Evolutionary conservation across 2,329 filamentous ascomycete genomes (phyloP).

Genomic region (Diaporthe citri): DNA sequence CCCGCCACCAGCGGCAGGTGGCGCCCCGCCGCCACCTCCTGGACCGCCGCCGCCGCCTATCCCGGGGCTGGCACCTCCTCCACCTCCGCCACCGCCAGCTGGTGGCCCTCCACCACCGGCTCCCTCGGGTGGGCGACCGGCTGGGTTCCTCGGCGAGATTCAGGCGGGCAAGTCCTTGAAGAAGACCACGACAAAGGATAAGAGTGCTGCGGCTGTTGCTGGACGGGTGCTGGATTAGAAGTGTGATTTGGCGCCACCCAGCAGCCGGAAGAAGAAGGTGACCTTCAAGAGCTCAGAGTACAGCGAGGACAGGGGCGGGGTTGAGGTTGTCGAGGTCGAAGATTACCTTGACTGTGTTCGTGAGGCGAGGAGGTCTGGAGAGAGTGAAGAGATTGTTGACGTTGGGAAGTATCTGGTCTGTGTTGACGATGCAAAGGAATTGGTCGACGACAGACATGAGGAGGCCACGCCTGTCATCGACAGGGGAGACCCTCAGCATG

Average conservation of each 20-base stretch:
- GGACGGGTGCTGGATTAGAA: slow-evolving; percentile 77
- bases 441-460: background rate
- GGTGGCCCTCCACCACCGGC: slow-evolving; percentile 56
- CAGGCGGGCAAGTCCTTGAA: slow-evolving; percentile 81
- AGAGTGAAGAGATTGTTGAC: background rate
- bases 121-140: slow-evolving; percentile 60
- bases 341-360: slow-evolving; percentile 36
- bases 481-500: slow-evolving; percentile 5
- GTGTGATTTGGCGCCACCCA: background rate
- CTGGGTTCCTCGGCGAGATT: slow-evolving; percentile 84
- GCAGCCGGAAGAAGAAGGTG: background rate
- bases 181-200: slow-evolving; percentile 92
- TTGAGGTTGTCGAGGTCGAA: background rate
- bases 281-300: slow-evolving; percentile 13
- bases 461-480: background rate
- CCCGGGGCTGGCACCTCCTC: slow-evolving; percentile 56
- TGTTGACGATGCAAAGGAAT: slow-evolving; percentile 7
- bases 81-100: slow-evolving; percentile 46
- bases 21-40: slow-evolving; percentile 51
- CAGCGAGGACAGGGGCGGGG: slow-evolving; percentile 7
- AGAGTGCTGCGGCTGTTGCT: slow-evolving; percentile 77
- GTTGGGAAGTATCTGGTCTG: slow-evolving; percentile 25
- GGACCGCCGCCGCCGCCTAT: slow-evolving; percentile 53
- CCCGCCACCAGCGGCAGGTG: slow-evolving; percentile 53
- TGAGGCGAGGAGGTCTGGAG: slow-evolving; percentile 26